A percentile compares a stretch with the other conserved stretches of the same genome.
phyloP scores from a whole-genome alignment of 257 asterid species.

The Solanum etuberosum region DNA sequence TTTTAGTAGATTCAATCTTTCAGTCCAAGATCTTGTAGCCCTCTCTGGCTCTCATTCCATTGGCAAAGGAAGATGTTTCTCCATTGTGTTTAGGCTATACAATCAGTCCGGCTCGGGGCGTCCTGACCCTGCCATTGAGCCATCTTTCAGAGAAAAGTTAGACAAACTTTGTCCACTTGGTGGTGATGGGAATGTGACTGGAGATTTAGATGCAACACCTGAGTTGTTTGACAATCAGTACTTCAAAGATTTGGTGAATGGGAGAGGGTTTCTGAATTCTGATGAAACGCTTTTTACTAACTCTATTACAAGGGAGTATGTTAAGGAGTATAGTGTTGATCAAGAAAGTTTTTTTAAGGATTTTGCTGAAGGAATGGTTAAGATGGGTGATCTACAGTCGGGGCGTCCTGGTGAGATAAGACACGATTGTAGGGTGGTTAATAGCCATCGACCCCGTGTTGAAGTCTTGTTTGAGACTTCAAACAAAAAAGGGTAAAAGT shows the following conservation, averaged over 20 bases:
- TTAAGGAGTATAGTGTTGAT: conserved; percentile 27
- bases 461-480: not conserved
- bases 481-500: not conserved
- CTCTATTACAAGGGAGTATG: conserved; percentile 40
- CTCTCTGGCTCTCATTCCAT: conserved; percentile 95
- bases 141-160: conserved; percentile 31
- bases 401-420: conserved; percentile 56
- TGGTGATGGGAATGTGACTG: conserved; percentile 61
- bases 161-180: conserved; percentile 53
- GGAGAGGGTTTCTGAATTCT: conserved; percentile 79
- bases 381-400: conserved; percentile 66
- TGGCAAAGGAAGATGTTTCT: conserved; percentile 80
- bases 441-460: not conserved
- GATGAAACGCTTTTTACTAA: conserved; percentile 50
- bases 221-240: conserved; percentile 62
- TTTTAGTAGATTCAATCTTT: conserved; percentile 52
- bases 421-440: conserved; percentile 51
- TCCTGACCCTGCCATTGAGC: conserved; percentile 74
- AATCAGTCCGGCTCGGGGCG: conserved; percentile 82
- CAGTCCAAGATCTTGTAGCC: conserved; percentile 65
- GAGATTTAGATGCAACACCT: conserved; percentile 64
- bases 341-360: conserved; percentile 37
- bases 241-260: conserved; percentile 54
- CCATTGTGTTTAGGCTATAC: conserved; percentile 74
- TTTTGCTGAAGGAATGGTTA: conserved; percentile 60